Percentiles rank a stretch among this genome's conserved stretches.
These are phyloP conservation scores for Kockovaella imperatae DNA, from an alignment of 768 basidiomycete genomes.

Conservation along the genomic window DNA sequence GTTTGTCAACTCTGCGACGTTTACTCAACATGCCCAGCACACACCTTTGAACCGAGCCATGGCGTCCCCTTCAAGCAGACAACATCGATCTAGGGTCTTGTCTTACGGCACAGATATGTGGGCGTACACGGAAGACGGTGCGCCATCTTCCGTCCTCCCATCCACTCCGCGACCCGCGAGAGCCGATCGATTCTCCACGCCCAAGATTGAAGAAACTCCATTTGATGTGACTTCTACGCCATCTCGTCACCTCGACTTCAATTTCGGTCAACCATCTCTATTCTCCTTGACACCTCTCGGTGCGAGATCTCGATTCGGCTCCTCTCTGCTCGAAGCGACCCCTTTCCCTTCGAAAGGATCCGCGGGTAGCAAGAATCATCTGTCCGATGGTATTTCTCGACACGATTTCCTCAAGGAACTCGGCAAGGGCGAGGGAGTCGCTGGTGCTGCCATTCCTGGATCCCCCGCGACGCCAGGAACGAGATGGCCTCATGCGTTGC, in stretches of 20 bases:
- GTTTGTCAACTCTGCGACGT: conserved; percentile 10
- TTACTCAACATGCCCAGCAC: not conserved
- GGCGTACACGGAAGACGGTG: conserved; percentile 22
- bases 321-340: conserved; percentile 12
- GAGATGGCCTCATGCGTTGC: conserved; percentile 23
- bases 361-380: not conserved
- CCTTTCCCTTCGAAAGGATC: conserved; percentile 12
- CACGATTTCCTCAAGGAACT: conserved; percentile 28
- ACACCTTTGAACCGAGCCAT: conserved; percentile 14
- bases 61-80: conserved; percentile 17
- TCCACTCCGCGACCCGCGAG: conserved; percentile 29
- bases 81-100: conserved; percentile 32
- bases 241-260: conserved; percentile 37
- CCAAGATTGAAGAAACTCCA: conserved; percentile 30
- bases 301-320: conserved; percentile 22
- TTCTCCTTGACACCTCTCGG: conserved; percentile 37
- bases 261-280: conserved; percentile 32
- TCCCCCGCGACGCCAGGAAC: not conserved
- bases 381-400: conserved; percentile 6
- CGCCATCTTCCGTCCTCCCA: conserved; percentile 11
- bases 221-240: conserved; percentile 40
- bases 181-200: conserved; percentile 27
- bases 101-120: conserved; percentile 33
- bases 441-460: conserved; percentile 1
- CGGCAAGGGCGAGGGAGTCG: conserved; percentile 13